These are phyloP conservation scores for Claviceps lovelessii DNA, from an alignment of 2,329 filamentous ascomycete species.

Conservation along the genomic window DNA sequence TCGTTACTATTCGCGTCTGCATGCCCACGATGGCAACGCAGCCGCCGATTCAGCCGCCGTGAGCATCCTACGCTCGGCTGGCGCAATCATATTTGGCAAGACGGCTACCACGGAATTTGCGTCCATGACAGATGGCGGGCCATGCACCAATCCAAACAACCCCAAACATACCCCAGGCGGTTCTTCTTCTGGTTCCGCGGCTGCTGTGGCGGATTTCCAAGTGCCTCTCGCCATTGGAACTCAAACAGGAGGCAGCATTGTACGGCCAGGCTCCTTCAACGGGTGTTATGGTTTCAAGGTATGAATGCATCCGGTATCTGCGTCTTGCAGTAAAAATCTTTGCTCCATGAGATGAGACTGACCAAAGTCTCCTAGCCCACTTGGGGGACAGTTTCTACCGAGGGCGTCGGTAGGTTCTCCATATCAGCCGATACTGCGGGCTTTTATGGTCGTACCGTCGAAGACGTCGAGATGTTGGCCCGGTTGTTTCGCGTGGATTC, in stretches of 20 bases:
- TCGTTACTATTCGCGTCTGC: slow-evolving; percentile 40
- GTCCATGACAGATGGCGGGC: slow-evolving; percentile 37
- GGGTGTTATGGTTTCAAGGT: slow-evolving; percentile 48
- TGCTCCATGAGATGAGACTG: background rate
- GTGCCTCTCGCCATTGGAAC: slow-evolving; percentile 47
- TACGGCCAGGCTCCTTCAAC: slow-evolving; percentile 51
- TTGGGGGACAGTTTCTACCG: slow-evolving; percentile 46
- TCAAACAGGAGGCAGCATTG: slow-evolving; percentile 50
- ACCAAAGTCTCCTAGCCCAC: slow-evolving; percentile 29
- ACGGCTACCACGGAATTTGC: slow-evolving; percentile 51
- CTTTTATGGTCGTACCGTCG: slow-evolving; percentile 41
- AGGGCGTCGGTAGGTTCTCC: slow-evolving; percentile 46
- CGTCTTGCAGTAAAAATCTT: background rate
- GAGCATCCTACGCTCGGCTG: slow-evolving; percentile 35
- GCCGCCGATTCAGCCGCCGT: slow-evolving; percentile 38
- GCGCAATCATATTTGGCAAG: slow-evolving; percentile 39
- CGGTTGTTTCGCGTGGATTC: slow-evolving; percentile 39
- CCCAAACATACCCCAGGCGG: slow-evolving; percentile 49
- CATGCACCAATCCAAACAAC: slow-evolving; percentile 52
- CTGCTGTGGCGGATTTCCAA: slow-evolving; percentile 51
- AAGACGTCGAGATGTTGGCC: slow-evolving; percentile 42
- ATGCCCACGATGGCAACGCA: slow-evolving; percentile 25
- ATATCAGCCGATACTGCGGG: slow-evolving; percentile 48
- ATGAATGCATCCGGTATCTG: background rate
- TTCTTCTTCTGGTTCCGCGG: slow-evolving; percentile 52